Conservation (phyloP, 1,139 yeast genomes). For the Kurtzmaniella natalensis region DNA sequence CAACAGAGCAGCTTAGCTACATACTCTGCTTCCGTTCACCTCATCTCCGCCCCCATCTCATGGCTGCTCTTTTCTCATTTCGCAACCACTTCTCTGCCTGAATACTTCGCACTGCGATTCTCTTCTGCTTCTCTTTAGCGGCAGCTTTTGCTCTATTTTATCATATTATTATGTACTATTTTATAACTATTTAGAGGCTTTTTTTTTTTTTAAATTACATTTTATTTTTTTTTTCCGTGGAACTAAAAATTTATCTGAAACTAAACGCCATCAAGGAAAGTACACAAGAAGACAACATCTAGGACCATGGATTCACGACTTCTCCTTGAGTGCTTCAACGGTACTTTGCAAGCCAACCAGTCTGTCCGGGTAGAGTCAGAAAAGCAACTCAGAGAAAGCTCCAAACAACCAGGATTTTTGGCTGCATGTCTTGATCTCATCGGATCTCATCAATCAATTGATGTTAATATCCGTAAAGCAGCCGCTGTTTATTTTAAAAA, state of each 20-base stretch:
- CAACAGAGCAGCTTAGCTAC: no score
- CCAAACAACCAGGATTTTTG: slow-evolving; percentile 65
- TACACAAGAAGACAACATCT: neutral
- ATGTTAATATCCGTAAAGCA: slow-evolving; percentile 61
- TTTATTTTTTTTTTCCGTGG: neutral
- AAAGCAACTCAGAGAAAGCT: slow-evolving; percentile 52
- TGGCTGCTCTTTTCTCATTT: no score
- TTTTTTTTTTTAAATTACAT: neutral
- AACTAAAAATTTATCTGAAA: neutral
- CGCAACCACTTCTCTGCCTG: no score
- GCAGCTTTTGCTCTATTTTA: no score
- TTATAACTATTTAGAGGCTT: no score
- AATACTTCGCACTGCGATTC: no score
- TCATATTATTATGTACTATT: no score
- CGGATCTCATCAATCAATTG: slow-evolving; percentile 35
- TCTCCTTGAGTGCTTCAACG: slow-evolving; percentile 74
- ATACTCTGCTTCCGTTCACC: no score
- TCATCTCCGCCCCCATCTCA: no score
- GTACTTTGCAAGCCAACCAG: slow-evolving; percentile 72
- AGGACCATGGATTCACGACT: slow-evolving; percentile 58
- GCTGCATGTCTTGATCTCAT: slow-evolving; percentile 81
- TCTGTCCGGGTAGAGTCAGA: slow-evolving; percentile 67
- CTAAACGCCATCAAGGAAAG: no score
- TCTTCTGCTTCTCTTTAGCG: no score
- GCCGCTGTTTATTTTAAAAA: slow-evolving; percentile 89